phyloP scores from a whole-genome alignment of 345 rosid genomes.

The Heritiera littoralis region DNA sequence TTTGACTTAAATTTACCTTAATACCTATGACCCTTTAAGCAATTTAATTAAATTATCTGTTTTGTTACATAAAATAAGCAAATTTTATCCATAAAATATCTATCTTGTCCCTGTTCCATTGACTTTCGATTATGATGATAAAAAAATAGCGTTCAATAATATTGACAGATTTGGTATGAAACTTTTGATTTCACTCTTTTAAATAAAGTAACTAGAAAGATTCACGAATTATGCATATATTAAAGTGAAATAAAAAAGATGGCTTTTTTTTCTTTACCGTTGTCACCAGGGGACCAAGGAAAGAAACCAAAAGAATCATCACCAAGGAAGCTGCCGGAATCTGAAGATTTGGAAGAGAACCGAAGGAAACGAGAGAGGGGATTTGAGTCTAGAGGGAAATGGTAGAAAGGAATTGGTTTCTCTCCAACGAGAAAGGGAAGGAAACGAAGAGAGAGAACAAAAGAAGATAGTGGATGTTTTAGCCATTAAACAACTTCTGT shows the following conservation, averaged over 20 bases:
- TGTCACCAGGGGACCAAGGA: constrained; percentile 64
- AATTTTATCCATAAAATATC: not conserved
- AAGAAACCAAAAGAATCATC: constrained; percentile 64
- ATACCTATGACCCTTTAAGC: not conserved
- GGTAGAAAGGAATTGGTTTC: constrained; percentile 32
- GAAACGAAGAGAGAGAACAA: constrained; percentile 31
- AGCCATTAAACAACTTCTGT: constrained; percentile 35
- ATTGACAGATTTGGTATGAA: not conserved
- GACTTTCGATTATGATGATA: not conserved
- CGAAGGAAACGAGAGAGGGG: constrained; percentile 46
- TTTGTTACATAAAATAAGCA: not conserved
- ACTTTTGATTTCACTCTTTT: not conserved
- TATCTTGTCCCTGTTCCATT: too few species aligned
- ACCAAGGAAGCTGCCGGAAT: constrained; percentile 47
- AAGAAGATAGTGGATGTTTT: constrained; percentile 39
- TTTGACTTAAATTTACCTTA: not conserved
- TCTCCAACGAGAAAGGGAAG: constrained; percentile 36
- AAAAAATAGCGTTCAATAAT: not conserved
- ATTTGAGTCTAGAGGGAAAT: constrained; percentile 26
- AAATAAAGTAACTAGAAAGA: constrained; percentile 13
- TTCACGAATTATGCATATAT: not conserved
- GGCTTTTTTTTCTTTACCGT: constrained; percentile 32
- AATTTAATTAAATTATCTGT: not conserved
- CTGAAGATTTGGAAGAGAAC: constrained; percentile 52
- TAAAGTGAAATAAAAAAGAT: not conserved